Evolutionary conservation across 192 early-diverging fungal species (phyloP).

Genomic region (Linnemannia exigua): DNA sequence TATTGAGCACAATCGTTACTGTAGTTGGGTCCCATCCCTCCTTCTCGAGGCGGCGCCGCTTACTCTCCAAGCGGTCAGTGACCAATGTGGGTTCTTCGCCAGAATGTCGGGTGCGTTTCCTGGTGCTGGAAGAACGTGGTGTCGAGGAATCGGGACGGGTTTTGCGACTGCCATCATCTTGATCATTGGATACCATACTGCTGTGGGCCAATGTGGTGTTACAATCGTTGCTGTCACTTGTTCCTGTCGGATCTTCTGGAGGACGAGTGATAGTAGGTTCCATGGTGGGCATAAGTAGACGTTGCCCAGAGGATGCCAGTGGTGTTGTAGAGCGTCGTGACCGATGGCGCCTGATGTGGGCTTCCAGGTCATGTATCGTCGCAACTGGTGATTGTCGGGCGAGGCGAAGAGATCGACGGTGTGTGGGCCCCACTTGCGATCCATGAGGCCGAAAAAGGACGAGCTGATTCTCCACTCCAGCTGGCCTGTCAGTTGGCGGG

Average conservation of each 20-base stretch:
- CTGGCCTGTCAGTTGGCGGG: slow-evolving; percentile 19
- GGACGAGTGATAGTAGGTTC: slow-evolving; percentile 20
- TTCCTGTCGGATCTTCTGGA: slow-evolving; percentile 21
- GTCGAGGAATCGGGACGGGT: slow-evolving; percentile 13
- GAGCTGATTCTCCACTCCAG: slow-evolving; percentile 29
- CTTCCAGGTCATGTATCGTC: slow-evolving; percentile 26
- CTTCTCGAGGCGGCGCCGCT: neutral
- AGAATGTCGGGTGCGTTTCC: slow-evolving; percentile 20
- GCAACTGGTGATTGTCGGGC: slow-evolving; percentile 19
- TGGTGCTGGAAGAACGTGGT: slow-evolving; percentile 6
- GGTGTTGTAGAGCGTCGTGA: slow-evolving; percentile 12
- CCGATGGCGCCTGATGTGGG: slow-evolving; percentile 14
- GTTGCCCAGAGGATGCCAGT: slow-evolving; percentile 25
- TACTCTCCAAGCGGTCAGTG: slow-evolving; percentile 20
- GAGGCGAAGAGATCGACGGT: slow-evolving; percentile 34
- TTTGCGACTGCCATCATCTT: neutral
- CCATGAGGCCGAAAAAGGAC: slow-evolving; percentile 17
- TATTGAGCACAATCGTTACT: neutral
- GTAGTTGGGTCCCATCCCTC: slow-evolving; percentile 6
- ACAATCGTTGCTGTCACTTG: slow-evolving; percentile 21
- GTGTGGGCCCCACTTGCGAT: slow-evolving; percentile 36
- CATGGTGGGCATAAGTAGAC: slow-evolving; percentile 35
- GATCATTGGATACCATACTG: slow-evolving; percentile 27
- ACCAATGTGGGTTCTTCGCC: slow-evolving; percentile 35
- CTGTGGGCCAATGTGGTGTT: slow-evolving; percentile 27